Evolutionary conservation across 306 rosid species (phyloP).

Genomic region (Pueraria montana): DNA sequence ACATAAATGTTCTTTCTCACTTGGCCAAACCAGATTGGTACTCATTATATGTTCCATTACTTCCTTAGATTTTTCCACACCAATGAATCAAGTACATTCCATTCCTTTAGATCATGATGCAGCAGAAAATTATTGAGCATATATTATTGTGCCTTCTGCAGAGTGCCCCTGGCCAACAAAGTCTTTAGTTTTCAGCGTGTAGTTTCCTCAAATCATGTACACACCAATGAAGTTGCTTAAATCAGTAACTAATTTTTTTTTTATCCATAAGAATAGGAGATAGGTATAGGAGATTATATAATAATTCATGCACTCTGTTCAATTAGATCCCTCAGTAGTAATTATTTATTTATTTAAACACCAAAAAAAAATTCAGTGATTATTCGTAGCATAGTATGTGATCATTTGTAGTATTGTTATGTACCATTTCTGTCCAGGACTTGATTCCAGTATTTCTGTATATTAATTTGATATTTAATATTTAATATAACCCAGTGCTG

Average conservation of each 20-base stretch:
- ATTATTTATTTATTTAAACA: no score
- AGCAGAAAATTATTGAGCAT: background rate
- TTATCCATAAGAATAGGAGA: no score
- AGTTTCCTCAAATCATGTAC: background rate
- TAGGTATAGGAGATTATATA: no score
- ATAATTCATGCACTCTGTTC: no score
- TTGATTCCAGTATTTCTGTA: background rate
- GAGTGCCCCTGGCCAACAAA: background rate
- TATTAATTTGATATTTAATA: background rate
- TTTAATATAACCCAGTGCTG: background rate
- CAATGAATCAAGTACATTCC: background rate
- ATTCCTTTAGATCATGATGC: background rate
- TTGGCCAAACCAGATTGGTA: background rate
- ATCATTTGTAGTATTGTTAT: background rate
- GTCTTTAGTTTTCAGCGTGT: background rate
- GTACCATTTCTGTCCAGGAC: background rate
- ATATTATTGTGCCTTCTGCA: background rate
- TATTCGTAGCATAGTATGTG: background rate
- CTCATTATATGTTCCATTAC: background rate
- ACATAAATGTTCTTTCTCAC: constrained; percentile 7
- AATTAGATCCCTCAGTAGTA: no score
- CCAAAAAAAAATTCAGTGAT: background rate
- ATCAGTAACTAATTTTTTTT: background rate
- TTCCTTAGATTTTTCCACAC: background rate
- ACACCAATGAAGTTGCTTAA: background rate